phyloP scores from a whole-genome alignment of 2,329 filamentous ascomycete species.

The Botrytis porri region DNA sequence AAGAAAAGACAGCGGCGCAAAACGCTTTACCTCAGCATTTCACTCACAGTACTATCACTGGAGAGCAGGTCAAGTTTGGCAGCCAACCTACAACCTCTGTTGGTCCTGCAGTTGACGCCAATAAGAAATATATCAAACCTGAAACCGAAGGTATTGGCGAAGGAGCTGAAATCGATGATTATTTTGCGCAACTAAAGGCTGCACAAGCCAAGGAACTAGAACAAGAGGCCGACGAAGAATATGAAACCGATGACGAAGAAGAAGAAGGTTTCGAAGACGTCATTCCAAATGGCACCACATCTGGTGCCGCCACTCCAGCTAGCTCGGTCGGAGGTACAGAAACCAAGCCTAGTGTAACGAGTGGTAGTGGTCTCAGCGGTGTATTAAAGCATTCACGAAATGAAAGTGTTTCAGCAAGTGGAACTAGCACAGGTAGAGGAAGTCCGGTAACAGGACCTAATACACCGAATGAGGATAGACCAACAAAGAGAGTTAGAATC shows the following conservation, averaged over 20 bases:
- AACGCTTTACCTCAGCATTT: conserved; percentile 72
- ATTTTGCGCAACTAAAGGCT: conserved; percentile 64
- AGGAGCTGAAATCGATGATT: conserved; percentile 59
- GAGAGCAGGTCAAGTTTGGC: conserved; percentile 54
- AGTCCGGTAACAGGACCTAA: conserved; percentile 38
- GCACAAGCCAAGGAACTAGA: conserved; percentile 53
- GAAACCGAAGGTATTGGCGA: conserved; percentile 45
- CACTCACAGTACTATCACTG: conserved; percentile 65
- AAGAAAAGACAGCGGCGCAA: conserved; percentile 63
- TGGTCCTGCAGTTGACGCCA: conserved; percentile 40
- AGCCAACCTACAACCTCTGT: conserved; percentile 41
- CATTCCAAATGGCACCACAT: conserved; percentile 30
- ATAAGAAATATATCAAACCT: conserved; percentile 47
- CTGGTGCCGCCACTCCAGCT: conserved; percentile 34
- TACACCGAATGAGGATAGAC: conserved; percentile 44
- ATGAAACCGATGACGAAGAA: conserved; percentile 48
- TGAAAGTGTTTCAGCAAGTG: conserved; percentile 34
- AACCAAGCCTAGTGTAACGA: conserved; percentile 24
- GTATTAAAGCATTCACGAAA: conserved; percentile 32
- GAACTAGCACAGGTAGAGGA: conserved; percentile 36
- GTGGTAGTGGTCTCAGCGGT: conserved; percentile 28
- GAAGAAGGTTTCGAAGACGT: conserved; percentile 49
- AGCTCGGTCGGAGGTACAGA: conserved; percentile 31
- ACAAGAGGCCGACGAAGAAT: conserved; percentile 50
- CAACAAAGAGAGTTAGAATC: conserved; percentile 60